Conservation (phyloP, 306 rosid genomes). For the Citrullus amarus region DNA sequence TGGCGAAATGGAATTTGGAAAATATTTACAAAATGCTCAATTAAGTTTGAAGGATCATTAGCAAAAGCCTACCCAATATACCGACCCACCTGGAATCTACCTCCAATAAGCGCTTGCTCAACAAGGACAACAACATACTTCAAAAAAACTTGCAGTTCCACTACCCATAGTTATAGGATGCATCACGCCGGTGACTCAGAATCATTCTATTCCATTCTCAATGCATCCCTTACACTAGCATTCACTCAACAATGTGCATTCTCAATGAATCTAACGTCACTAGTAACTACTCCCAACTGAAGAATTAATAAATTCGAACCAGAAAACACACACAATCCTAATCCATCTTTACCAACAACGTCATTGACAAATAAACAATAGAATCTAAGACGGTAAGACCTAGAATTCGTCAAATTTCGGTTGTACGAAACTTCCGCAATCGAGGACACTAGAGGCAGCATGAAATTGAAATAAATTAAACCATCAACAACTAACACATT, state of each 20-base stretch:
- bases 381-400: constrained; percentile 4
- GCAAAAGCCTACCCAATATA: neutral
- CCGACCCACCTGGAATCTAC: constrained; percentile 75
- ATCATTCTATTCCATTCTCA: constrained; percentile 4
- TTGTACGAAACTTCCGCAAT: constrained; percentile 18
- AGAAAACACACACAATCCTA: neutral
- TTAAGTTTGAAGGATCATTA: neutral
- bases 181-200: neutral
- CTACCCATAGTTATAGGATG: constrained; percentile 1
- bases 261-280: neutral
- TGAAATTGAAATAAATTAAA: neutral
- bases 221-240: neutral
- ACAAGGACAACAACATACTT: constrained; percentile 96
- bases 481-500: neutral
- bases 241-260: neutral
- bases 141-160: constrained; percentile 20
- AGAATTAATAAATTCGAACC: neutral
- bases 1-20: neutral
- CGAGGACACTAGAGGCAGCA: constrained; percentile 23
- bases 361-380: neutral
- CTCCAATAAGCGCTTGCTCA: constrained; percentile 91
- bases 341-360: neutral
- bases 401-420: constrained; percentile 25
- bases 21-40: neutral
- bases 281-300: neutral